Conservation (phyloP, 257 asterid genomes). For the Forsythia suspensa region DNA sequence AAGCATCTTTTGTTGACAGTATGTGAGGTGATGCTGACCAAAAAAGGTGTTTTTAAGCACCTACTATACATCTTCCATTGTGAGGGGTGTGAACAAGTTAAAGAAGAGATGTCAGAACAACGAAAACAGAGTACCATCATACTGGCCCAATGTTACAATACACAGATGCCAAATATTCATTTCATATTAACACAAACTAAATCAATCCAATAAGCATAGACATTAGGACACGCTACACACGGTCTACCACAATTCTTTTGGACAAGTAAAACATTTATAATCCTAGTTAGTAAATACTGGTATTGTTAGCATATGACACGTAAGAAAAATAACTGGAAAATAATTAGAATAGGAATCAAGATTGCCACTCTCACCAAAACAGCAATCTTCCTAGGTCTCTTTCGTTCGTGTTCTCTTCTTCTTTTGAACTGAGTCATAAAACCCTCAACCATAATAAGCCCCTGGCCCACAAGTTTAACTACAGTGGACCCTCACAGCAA, state of each 20-base stretch:
- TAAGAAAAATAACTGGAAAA: not conserved
- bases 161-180: not conserved
- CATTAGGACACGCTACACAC: not conserved
- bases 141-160: not conserved
- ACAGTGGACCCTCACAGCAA: not conserved
- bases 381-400: not conserved
- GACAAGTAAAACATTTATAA: not conserved
- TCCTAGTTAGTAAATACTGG: not conserved
- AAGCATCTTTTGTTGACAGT: no score
- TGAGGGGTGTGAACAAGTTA: not conserved
- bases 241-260: not conserved
- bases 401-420: not conserved
- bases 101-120: not conserved
- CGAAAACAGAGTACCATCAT: not conserved
- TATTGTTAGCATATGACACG: not conserved
- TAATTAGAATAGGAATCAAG: not conserved
- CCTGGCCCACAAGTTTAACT: not conserved
- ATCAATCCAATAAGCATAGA: not conserved
- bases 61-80: not conserved
- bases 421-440: not conserved
- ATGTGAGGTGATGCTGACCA: no score
- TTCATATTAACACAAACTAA: not conserved
- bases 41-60: no score
- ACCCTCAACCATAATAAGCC: not conserved
- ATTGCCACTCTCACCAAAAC: not conserved